Base-by-base conservation (phyloP, 2,329 filamentous ascomycete species). In the Colletotrichum cereale region DNA sequence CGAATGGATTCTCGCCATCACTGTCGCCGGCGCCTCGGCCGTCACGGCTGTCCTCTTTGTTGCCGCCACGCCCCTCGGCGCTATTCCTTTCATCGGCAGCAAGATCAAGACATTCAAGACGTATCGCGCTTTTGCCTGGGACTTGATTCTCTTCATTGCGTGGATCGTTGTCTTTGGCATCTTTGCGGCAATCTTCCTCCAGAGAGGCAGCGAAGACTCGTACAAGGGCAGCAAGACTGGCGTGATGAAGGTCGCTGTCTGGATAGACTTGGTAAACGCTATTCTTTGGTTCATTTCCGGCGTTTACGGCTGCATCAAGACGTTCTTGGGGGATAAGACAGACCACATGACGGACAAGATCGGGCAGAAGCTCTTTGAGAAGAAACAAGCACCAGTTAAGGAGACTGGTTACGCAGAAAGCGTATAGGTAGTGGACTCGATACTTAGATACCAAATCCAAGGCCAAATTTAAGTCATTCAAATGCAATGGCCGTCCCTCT, bases 121-220 rank as follows among this genome's bases (percentile, higher is more conserved):
- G 5, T 82, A 85, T 53, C 82, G 83, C 3, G 79, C 84, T 6
- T 87, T 85, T 56, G 77, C 79, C 18, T 85, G 83, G 82, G 85
- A 87, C 60, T 71, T 83, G 26, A 72, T 78, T 12, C 80, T 87
- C 5, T 85, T 83, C 74, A 52, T 86, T 38, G 75, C 81, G 2
- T 95, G 91, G 89, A 83, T 92, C 72, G 86, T 89, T 18, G 84
- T 92, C 3, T 94, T 94, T 78, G 92, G 91, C 36, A 87, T 92
- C 71, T 94, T 95, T 75, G 92, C 90, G 18, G 88, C 85, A 72
- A 89, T 93, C 82, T 95, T 92, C 81, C 88, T 94, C 70, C 80
- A 85, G 42, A 86, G 88, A 61, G 80, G 89, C 73, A 86, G 85
- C 66, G 86, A 91, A 68, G 82, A 84, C 42, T 76, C 79, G 50